Percentiles rank a stretch among this genome's conserved stretches.
These are phyloP conservation scores for Patellaria atrata DNA, from an alignment of 495 filamentous ascomycete genomes.

Conservation along the genomic window DNA sequence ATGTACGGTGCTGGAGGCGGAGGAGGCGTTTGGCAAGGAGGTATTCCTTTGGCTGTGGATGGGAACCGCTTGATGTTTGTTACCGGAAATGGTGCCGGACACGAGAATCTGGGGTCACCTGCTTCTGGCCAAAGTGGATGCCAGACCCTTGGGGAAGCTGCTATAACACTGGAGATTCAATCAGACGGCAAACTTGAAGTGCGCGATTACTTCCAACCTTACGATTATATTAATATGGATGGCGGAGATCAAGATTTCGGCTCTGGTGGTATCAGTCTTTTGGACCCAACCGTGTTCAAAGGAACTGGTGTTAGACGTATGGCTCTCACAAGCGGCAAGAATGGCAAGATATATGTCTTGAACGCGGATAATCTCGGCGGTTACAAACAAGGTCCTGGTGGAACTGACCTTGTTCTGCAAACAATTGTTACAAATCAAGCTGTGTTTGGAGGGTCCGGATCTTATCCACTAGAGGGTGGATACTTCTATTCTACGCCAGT, in stretches of 20 bases:
- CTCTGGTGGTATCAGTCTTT: slow-evolving; percentile 24
- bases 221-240: slow-evolving; percentile 31
- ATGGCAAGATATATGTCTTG: slow-evolving; percentile 31
- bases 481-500: slow-evolving; percentile 33
- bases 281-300: slow-evolving; percentile 28
- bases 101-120: slow-evolving; percentile 10
- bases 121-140: slow-evolving; percentile 25
- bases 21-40: slow-evolving; percentile 33
- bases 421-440: slow-evolving; percentile 25
- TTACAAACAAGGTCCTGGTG: slow-evolving; percentile 29
- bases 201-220: slow-evolving; percentile 33
- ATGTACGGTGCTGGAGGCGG: slow-evolving; percentile 23
- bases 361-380: slow-evolving; percentile 33
- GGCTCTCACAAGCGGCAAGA: slow-evolving; percentile 29
- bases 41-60: slow-evolving; percentile 31
- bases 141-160: slow-evolving; percentile 30
- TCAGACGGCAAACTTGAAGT: slow-evolving; percentile 23
- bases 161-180: slow-evolving; percentile 27
- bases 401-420: slow-evolving; percentile 31
- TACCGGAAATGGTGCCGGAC: slow-evolving; percentile 15
- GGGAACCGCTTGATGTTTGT: slow-evolving; percentile 28
- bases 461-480: slow-evolving; percentile 35
- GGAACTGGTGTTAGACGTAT: slow-evolving; percentile 25
- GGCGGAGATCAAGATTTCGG: slow-evolving; percentile 15
- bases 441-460: slow-evolving; percentile 31